Evolutionary conservation across 257 asterid genomes (phyloP).

Genomic region (Verbascum thapsus): DNA sequence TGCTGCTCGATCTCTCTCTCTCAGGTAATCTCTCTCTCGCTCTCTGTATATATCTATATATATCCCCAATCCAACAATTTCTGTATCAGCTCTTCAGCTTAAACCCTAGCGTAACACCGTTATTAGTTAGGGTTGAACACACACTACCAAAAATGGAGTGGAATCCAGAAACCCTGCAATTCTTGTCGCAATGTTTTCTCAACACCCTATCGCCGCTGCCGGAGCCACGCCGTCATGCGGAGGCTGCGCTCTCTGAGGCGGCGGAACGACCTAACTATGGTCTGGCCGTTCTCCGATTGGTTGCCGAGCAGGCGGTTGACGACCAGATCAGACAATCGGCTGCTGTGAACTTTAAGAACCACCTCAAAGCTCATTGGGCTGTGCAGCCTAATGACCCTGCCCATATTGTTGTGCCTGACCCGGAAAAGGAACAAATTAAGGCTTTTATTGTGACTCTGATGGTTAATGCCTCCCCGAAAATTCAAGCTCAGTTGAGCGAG

Average conservation of each 20-base stretch:
- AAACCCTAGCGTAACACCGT: not conserved
- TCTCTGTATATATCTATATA: constrained; percentile 6
- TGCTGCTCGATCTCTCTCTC: constrained; percentile 24
- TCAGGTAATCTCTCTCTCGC: constrained; percentile 30
- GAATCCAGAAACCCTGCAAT: constrained; percentile 69
- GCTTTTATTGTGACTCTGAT: constrained; percentile 67
- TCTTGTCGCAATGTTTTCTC: constrained; percentile 79
- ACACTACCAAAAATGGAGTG: constrained; percentile 57
- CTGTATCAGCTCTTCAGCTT: constrained; percentile 32
- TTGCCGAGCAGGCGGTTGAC: constrained; percentile 71
- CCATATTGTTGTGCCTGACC: constrained; percentile 45
- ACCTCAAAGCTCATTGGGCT: constrained; percentile 74
- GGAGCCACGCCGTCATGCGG: constrained; percentile 81
- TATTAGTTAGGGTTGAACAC: no score
- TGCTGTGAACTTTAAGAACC: constrained; percentile 87
- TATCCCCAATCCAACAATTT: not conserved
- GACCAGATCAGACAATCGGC: constrained; percentile 94
- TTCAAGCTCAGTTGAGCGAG: constrained; percentile 84
- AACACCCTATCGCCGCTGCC: constrained; percentile 77
- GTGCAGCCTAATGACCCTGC: constrained; percentile 38
- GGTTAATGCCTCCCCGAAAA: constrained; percentile 58
- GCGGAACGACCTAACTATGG: constrained; percentile 67
- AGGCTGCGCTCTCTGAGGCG: constrained; percentile 61
- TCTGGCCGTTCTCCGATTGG: constrained; percentile 85
- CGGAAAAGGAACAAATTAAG: constrained; percentile 80